A percentile compares a stretch with the other conserved stretches of the same genome.
phyloP scores from a whole-genome alignment of 306 rosid genomes.

The Gastrolobium bilobum region DNA sequence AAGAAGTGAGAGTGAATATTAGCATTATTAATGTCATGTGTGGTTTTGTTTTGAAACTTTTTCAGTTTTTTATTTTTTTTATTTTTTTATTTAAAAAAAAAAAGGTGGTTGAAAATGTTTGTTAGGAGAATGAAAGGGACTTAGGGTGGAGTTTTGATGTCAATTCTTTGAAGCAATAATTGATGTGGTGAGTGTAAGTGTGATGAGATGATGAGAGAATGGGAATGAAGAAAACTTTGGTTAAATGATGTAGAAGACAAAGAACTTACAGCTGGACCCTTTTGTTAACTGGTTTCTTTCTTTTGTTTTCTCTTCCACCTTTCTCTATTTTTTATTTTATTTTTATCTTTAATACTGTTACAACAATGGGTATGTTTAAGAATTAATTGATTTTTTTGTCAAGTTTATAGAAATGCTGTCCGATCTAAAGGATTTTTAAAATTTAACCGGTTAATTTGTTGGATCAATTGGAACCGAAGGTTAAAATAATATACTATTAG shows the following conservation, averaged over 20 bases:
- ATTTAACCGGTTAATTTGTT: too few species aligned
- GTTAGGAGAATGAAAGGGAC: constrained; percentile 48
- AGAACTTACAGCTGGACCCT: constrained; percentile 39
- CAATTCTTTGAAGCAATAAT: constrained; percentile 52
- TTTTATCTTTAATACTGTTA: too few species aligned
- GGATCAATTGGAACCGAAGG: too few species aligned
- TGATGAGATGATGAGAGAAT: constrained; percentile 22
- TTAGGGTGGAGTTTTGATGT: constrained; percentile 30
- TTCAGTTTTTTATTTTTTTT: background rate
- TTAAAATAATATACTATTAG: too few species aligned
- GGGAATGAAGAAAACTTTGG: background rate
- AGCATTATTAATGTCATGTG: background rate
- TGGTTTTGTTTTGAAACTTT: constrained; percentile 21
- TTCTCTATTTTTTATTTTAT: background rate
- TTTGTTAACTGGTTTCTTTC: constrained; percentile 3
- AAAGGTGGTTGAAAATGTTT: constrained; percentile 52
- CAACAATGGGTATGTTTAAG: too few species aligned
- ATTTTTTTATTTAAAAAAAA: constrained; percentile 1
- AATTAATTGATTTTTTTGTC: too few species aligned
- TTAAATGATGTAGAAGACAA: constrained; percentile 23
- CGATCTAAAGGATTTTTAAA: too few species aligned
- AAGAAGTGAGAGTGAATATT: background rate
- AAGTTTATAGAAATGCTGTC: too few species aligned
- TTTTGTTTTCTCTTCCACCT: background rate
- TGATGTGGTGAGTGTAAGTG: constrained; percentile 20